Percentiles rank a stretch among this genome's conserved stretches.
phyloP scores from a whole-genome alignment of 1,284 basidiomycete species.

The Rhodotorula sp. region DNA sequence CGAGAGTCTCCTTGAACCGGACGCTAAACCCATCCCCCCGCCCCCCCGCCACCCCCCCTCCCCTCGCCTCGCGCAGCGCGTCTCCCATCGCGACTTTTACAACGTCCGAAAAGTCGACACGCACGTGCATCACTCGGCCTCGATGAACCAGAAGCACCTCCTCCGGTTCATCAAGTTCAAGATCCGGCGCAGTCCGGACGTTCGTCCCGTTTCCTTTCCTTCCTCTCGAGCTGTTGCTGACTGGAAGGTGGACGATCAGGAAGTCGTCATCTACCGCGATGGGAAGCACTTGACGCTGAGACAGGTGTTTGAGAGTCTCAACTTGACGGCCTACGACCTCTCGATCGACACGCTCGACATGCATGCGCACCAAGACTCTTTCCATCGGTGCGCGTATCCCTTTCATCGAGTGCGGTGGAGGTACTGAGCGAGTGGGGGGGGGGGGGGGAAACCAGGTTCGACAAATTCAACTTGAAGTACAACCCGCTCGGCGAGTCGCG shows the following conservation, averaged over 20 bases:
- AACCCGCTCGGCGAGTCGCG: slow-evolving; percentile 91
- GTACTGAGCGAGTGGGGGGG: slow-evolving; percentile 69
- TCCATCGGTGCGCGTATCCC: slow-evolving; percentile 93
- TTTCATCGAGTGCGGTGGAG: neutral
- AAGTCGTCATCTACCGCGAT: slow-evolving; percentile 93
- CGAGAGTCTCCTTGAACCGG: too few relatives aligned
- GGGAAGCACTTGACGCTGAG: slow-evolving; percentile 82
- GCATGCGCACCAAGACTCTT: slow-evolving; percentile 97
- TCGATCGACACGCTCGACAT: slow-evolving; percentile 99
- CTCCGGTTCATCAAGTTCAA: slow-evolving; percentile 98
- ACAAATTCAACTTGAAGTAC: slow-evolving; percentile 85
- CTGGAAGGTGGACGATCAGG: slow-evolving; percentile 55
- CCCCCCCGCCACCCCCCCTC: too few relatives aligned
- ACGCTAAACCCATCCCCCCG: too few relatives aligned
- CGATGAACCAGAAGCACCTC: slow-evolving; percentile 99
- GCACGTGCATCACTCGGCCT: slow-evolving; percentile 96
- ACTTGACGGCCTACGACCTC: slow-evolving; percentile 94
- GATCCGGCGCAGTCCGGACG: slow-evolving; percentile 57
- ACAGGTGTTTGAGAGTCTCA: slow-evolving; percentile 92
- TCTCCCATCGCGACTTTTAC: slow-evolving; percentile 89
- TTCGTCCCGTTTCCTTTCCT: slow-evolving; percentile 36
- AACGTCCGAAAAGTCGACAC: slow-evolving; percentile 98
- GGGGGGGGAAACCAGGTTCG: slow-evolving; percentile 90
- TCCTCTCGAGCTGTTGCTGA: neutral
- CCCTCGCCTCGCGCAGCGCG: slow-evolving; percentile 53